A percentile compares a stretch with the other conserved stretches of the same genome.
These are phyloP conservation scores for Penicillium soppii DNA, from an alignment of 495 filamentous ascomycete species.

Conservation along the genomic window DNA sequence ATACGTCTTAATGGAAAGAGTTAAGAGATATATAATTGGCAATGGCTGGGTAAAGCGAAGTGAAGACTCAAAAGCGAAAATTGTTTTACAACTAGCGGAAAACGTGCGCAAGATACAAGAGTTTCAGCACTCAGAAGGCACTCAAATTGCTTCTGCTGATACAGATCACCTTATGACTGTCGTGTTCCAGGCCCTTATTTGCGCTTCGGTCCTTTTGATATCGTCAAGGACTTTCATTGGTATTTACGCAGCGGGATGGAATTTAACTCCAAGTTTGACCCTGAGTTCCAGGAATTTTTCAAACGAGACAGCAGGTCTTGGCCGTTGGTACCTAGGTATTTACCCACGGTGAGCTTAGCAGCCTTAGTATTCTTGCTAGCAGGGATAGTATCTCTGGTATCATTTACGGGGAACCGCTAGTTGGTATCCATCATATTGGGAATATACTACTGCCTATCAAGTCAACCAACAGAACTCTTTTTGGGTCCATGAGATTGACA, in stretches of 20 bases:
- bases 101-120: conserved; percentile 42
- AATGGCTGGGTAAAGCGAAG: conserved; percentile 28
- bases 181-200: conserved; percentile 31
- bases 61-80: conserved; percentile 39
- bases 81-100: conserved; percentile 43
- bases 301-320: conserved; percentile 29
- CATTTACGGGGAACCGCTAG: conserved; percentile 52
- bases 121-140: conserved; percentile 33
- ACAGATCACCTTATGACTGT: conserved; percentile 40
- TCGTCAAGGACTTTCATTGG: conserved; percentile 41
- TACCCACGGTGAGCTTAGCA: conserved; percentile 45
- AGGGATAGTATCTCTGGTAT: conserved; percentile 45
- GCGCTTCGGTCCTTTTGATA: conserved; percentile 42
- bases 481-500: conserved; percentile 48
- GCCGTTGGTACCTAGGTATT: conserved; percentile 36
- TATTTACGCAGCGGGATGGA: conserved; percentile 41
- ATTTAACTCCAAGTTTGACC: conserved; percentile 26
- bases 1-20: conserved; percentile 54
- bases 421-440: conserved; percentile 53
- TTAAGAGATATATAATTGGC: conserved; percentile 43
- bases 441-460: conserved; percentile 50
- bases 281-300: conserved; percentile 40
- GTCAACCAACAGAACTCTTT: conserved; percentile 43
- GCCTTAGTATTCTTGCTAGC: conserved; percentile 40
- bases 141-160: conserved; percentile 37